phyloP scores from a whole-genome alignment of 1,284 basidiomycete genomes.

The Mycena sp. region DNA sequence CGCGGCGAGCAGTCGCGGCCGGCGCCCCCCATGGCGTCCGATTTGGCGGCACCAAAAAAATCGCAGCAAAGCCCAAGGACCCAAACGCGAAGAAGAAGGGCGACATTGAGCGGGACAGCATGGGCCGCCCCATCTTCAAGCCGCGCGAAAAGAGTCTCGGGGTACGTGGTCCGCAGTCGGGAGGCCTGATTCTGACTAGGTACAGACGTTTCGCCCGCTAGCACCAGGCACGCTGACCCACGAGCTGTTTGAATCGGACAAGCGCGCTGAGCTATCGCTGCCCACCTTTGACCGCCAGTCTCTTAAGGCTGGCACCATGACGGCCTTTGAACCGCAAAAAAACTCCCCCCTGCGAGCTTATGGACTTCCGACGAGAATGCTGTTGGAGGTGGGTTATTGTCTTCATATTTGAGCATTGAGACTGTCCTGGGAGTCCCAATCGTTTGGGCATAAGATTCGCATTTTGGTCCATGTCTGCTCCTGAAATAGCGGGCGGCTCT shows the following conservation, averaged over 20 bases:
- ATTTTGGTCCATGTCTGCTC: too few relatives aligned
- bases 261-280: constrained; percentile 17
- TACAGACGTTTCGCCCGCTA: constrained; percentile 16
- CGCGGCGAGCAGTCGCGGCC: too few relatives aligned
- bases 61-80: not conserved
- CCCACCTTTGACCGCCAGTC: not conserved
- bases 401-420: not conserved
- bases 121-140: not conserved
- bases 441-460: too few relatives aligned
- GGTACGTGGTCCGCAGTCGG: too few relatives aligned
- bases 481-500: too few relatives aligned
- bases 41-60: not conserved
- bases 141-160: not conserved
- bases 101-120: not conserved
- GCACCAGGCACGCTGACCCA: constrained; percentile 1
- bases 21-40: too few relatives aligned
- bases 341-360: constrained; percentile 50
- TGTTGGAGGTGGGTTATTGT: constrained; percentile 61
- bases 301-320: constrained; percentile 13
- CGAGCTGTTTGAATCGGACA: constrained; percentile 23
- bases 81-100: too few relatives aligned
- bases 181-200: too few relatives aligned
- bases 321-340: constrained; percentile 16
- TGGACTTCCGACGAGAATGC: constrained; percentile 71
- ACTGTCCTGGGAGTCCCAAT: too few relatives aligned